Percentiles rank a stretch among this genome's conserved stretches.
These are phyloP conservation scores for Fusarium incarnatum DNA, from an alignment of 2,329 filamentous ascomycete genomes.

Conservation along the genomic window DNA sequence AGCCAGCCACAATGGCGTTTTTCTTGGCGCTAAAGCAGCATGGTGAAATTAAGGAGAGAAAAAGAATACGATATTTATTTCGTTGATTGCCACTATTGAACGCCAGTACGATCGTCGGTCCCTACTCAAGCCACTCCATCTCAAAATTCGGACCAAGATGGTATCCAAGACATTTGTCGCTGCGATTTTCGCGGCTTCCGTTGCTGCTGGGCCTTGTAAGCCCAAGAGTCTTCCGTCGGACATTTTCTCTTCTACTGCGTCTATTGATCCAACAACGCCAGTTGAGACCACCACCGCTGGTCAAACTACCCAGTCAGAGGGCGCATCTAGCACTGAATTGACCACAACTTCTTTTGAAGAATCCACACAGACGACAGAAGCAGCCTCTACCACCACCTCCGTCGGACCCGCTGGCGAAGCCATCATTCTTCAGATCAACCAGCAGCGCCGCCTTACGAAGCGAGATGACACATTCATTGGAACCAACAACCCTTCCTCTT, in stretches of 20 bases:
- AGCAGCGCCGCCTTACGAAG: not conserved
- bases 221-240: not conserved
- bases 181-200: not conserved
- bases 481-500: not conserved
- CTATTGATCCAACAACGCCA: not conserved
- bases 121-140: not conserved
- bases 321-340: not conserved
- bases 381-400: not conserved
- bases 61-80: not conserved
- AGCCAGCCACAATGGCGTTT: not conserved
- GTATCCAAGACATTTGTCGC: not conserved
- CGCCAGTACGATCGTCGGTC: not conserved
- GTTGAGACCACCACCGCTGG: not conserved
- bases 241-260: not conserved
- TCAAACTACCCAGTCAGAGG: not conserved
- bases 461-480: not conserved
- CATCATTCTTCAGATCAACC: slow-evolving; percentile 3
- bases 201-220: slow-evolving; percentile 13
- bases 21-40: not conserved
- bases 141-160: not conserved
- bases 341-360: not conserved
- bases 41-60: not conserved
- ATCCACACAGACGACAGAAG: not conserved
- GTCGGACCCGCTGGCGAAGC: not conserved
- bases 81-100: not conserved